Evolutionary conservation across 75 land plant species (phyloP), one percentile per base, ranked within the genome.

Genomic region (Picea glauca): DNA sequence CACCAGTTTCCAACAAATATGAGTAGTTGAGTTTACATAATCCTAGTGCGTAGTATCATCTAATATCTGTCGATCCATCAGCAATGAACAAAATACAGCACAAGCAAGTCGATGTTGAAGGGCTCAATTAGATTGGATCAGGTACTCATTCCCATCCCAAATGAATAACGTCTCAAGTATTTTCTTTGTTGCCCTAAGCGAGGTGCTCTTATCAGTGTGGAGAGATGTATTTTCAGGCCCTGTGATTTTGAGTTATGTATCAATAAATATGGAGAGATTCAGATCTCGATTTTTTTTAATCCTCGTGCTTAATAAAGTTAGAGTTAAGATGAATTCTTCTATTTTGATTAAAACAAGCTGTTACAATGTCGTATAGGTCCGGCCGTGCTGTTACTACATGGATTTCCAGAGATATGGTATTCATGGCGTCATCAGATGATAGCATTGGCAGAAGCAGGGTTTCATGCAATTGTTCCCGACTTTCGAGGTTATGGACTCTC

Each of bases 401-500:
- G 93, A 1, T 93, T 92, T 61, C 94, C 94, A 0, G 93, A 92
- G 77, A 88, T 85, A 58, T 92, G 94, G 94, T 93, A 93, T 83
- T 76, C 93, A 35, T 93, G 95, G 95, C 73, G 95, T 35, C 85
- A 89, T 78, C 95, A 93, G 80, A 91, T 93, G 84, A 57, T 88
- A 14, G 91, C 89, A 3, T 80, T 85, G 8, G 91, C 95, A 38
- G 56, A 82, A 11, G 91, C 93, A 58, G 95, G 95, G 0, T 91
- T 62, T 73, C 83, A 83, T 60, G 91, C 93, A 2, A 87, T 93
- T 18, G 86, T 91, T 0, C 91, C 86, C 0, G 95, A 93, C 61
- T 82, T 78, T 72, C 75, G 95, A 46, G 95, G 95, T 17, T 87
- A 86, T 72, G 95, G 95, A 20, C 83, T 88, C 13, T 90, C 92